Percentiles rank a stretch among this genome's conserved stretches.
phyloP scores from a whole-genome alignment of 495 filamentous ascomycete species.

The Podospora tetraspora region DNA sequence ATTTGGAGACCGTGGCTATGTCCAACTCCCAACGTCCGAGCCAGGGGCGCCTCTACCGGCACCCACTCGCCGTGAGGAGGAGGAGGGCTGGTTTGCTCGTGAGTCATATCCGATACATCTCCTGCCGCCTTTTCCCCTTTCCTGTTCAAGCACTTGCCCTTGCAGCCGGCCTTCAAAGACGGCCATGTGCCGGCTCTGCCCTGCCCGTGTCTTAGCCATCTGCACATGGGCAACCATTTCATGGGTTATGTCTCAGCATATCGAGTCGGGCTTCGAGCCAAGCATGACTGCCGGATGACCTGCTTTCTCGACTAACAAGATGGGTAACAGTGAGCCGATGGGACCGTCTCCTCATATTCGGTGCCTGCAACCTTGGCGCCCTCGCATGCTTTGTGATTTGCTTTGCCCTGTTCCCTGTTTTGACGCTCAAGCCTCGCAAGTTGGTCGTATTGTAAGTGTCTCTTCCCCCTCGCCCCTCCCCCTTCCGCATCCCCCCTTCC shows the following conservation, averaged over 20 bases:
- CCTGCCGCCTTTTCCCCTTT: conserved; percentile 21
- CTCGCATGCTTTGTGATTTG: conserved; percentile 87
- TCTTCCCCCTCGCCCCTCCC: conserved; percentile 3
- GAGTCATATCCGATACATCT: conserved; percentile 50
- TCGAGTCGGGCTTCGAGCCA: not conserved
- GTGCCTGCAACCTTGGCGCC: conserved; percentile 84
- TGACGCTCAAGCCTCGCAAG: conserved; percentile 78
- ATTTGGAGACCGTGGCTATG: conserved; percentile 82
- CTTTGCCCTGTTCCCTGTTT: conserved; percentile 74
- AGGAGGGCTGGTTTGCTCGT: conserved; percentile 94
- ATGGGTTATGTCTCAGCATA: not conserved
- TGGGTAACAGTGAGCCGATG: conserved; percentile 80
- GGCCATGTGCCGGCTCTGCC: conserved; percentile 37
- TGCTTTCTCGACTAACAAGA: conserved; percentile 28
- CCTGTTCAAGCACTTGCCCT: conserved; percentile 18
- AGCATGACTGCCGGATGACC: conserved; percentile 9
- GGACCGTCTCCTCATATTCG: conserved; percentile 91
- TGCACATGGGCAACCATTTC: conserved; percentile 30
- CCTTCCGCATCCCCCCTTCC: not conserved
- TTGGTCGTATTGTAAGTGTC: conserved; percentile 90
- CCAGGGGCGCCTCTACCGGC: conserved; percentile 85
- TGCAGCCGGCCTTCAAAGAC: conserved; percentile 23
- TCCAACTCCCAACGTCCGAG: conserved; percentile 83
- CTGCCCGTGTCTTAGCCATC: conserved; percentile 34
- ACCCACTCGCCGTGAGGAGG: conserved; percentile 79